Conservation (phyloP, 1,139 yeast species). For the Meyerozyma elateridarum region DNA sequence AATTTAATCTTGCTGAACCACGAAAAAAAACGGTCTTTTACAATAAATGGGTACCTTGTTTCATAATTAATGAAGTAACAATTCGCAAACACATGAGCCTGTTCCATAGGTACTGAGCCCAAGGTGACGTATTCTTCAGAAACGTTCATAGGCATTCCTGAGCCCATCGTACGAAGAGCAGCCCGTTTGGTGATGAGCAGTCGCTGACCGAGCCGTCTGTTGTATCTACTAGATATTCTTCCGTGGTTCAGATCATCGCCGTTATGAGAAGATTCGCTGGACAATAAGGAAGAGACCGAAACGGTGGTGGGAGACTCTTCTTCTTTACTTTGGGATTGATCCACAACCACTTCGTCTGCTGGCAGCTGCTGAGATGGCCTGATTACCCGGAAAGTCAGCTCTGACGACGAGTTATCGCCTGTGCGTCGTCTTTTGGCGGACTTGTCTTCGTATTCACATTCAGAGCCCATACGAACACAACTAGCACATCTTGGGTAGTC, state of each 20-base stretch:
- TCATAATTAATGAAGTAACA: constrained; percentile 38
- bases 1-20: constrained; percentile 26
- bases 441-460: constrained; percentile 35
- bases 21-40: constrained; percentile 17
- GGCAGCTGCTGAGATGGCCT: no score
- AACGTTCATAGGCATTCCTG: constrained; percentile 11
- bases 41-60: constrained; percentile 33
- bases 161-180: background rate
- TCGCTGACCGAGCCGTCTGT: background rate
- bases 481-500: constrained; percentile 35
- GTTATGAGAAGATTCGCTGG: no score
- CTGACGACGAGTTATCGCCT: no score
- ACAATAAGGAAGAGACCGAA: no score
- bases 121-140: constrained; percentile 37
- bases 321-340: no score
- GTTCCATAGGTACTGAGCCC: constrained; percentile 23
- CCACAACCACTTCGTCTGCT: no score
- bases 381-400: no score
- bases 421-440: constrained; percentile 23
- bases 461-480: constrained; percentile 31
- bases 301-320: no score
- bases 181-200: constrained; percentile 1
- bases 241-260: no score
- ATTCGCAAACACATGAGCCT: constrained; percentile 27
- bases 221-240: no score